A percentile compares a stretch with the other conserved stretches of the same genome.
These are phyloP conservation scores for Colletotrichum sp. DNA, from an alignment of 2,329 filamentous ascomycete species.

Conservation along the genomic window DNA sequence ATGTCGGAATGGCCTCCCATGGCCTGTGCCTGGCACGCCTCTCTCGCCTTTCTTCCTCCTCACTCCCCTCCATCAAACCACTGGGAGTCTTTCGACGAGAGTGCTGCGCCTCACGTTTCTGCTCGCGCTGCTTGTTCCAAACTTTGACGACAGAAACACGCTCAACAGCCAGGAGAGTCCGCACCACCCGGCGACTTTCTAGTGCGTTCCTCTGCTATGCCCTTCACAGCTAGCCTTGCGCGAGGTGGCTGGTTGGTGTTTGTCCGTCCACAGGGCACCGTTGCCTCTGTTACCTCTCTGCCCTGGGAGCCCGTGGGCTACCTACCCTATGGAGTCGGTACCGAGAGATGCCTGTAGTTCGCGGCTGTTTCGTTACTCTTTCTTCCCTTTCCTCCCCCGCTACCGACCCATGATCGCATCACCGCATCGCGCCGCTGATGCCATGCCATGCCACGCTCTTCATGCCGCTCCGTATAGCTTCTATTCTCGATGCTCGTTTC, in stretches of 20 bases:
- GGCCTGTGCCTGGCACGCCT: background rate
- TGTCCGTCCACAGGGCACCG: background rate
- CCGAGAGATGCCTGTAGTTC: background rate
- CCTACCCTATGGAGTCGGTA: background rate
- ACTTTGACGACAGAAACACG: background rate
- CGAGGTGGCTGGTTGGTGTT: background rate
- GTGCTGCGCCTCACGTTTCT: background rate
- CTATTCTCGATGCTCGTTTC: slow-evolving; percentile 3
- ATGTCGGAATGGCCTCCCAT: background rate
- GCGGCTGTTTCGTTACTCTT: background rate
- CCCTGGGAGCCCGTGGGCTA: background rate
- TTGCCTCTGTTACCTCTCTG: slow-evolving; percentile 12
- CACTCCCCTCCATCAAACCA: background rate
- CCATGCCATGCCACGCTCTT: slow-evolving; percentile 6
- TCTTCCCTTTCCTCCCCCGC: background rate
- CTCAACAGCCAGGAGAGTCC: background rate
- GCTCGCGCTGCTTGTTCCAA: background rate
- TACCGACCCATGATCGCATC: slow-evolving; percentile 8
- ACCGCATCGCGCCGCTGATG: slow-evolving; percentile 16
- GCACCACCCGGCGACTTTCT: slow-evolving; percentile 11
- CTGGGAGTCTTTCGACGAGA: background rate
- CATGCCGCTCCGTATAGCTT: background rate
- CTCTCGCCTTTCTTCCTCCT: background rate
- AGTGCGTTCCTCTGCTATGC: slow-evolving; percentile 16
- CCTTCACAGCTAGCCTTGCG: background rate